Percentiles rank a stretch among this genome's conserved stretches.
Conservation (phyloP, 2,329 filamentous ascomycete species). For the Amauroascus niger region DNA sequence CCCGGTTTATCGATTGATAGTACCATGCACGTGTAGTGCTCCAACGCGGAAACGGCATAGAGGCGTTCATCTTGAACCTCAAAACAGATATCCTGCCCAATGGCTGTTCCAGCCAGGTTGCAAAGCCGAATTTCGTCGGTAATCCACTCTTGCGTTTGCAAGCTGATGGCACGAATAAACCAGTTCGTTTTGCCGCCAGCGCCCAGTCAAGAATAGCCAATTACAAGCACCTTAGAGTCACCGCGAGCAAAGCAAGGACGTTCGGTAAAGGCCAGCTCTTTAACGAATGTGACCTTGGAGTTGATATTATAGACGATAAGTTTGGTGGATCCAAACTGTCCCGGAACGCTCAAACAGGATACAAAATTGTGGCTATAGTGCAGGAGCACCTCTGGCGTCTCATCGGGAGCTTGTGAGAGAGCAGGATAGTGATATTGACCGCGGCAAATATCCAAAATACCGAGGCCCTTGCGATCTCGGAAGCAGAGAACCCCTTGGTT, state of each 20-base stretch:
- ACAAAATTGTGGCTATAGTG: background rate
- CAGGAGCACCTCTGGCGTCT: background rate
- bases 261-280: background rate
- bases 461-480: background rate
- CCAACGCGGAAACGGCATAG: background rate
- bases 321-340: too few relatives aligned
- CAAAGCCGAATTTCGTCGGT: background rate
- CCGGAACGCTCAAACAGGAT: background rate
- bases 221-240: background rate
- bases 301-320: background rate
- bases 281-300: background rate
- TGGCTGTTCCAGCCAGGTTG: background rate
- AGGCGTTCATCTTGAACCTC: conserved; percentile 1
- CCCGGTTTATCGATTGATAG: background rate
- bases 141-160: background rate
- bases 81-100: background rate
- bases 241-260: background rate
- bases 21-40: background rate
- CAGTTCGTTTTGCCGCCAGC: background rate
- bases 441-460: background rate
- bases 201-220: background rate
- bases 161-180: background rate
- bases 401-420: background rate
- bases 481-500: background rate
- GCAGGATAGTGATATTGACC: background rate